Conservation (phyloP, 768 basidiomycete species). For the Trametes gibbosa region DNA sequence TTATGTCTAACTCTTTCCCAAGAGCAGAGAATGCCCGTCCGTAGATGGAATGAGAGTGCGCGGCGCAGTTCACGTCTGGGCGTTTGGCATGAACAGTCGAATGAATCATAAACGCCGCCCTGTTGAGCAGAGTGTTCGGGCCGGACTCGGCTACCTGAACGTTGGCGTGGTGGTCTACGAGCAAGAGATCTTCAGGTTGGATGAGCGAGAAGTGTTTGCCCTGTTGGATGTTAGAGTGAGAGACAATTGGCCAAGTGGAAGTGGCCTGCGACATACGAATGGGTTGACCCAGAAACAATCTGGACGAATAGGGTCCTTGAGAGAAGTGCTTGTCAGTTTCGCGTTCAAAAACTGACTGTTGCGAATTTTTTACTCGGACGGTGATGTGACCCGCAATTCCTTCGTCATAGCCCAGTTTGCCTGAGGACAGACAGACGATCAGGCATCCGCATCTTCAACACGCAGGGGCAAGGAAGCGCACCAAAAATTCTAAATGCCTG, state of each 20-base stretch:
- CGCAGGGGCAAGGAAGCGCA: slow-evolving; percentile 9
- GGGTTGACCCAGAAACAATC: slow-evolving; percentile 51
- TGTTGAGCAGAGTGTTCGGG: slow-evolving; percentile 34
- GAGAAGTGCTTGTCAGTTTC: background rate
- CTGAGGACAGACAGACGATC: background rate
- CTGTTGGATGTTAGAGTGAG: slow-evolving; percentile 12
- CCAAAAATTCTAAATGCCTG: slow-evolving; percentile 47
- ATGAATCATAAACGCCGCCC: slow-evolving; percentile 39
- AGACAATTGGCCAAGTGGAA: background rate
- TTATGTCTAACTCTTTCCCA: slow-evolving; percentile 31
- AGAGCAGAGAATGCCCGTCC: slow-evolving; percentile 40
- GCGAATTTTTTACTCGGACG: slow-evolving; percentile 31
- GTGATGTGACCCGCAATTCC: slow-evolving; percentile 53
- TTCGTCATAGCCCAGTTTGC: slow-evolving; percentile 43
- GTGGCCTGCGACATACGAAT: slow-evolving; percentile 28
- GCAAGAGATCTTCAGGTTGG: slow-evolving; percentile 42
- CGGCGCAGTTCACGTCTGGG: slow-evolving; percentile 37
- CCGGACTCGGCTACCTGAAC: slow-evolving; percentile 34
- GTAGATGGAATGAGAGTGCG: slow-evolving; percentile 34
- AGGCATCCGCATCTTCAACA: too few species aligned
- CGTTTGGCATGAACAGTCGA: slow-evolving; percentile 34
- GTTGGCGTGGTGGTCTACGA: slow-evolving; percentile 41
- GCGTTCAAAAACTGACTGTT: too few species aligned
- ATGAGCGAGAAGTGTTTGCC: slow-evolving; percentile 47
- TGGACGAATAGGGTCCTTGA: slow-evolving; percentile 38